Percentiles rank a stretch among this genome's conserved stretches.
phyloP scores from a whole-genome alignment of 108 stramenopile species.

The Epithemia pelagica region DNA sequence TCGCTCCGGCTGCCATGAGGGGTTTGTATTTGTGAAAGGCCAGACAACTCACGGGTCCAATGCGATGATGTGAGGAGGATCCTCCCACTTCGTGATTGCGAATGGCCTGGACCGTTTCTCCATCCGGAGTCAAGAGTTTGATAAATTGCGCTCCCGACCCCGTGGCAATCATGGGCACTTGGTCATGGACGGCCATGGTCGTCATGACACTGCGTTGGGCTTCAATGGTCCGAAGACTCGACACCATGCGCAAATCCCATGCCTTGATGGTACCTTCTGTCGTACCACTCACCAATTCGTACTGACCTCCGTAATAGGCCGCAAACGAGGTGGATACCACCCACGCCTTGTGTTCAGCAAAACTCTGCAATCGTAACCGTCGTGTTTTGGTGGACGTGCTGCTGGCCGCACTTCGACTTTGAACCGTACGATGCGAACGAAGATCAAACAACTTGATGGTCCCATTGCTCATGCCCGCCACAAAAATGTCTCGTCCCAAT shows the following conservation, averaged over 20 bases:
- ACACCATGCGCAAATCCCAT: constrained; percentile 86
- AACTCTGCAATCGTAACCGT: constrained; percentile 22
- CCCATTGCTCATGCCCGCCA: constrained; percentile 91
- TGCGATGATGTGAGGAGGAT: too few species aligned
- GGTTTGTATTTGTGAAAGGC: constrained; percentile 93
- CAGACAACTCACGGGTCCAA: constrained; percentile 88
- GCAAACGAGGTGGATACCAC: constrained; percentile 76
- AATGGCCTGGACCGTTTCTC: constrained; percentile 82
- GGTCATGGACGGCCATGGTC: constrained; percentile 82
- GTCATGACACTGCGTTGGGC: constrained; percentile 91
- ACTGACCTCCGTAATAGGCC: constrained; percentile 48
- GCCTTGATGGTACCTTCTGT: constrained; percentile 81
- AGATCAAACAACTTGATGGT: constrained; percentile 79
- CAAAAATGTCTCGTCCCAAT: constrained; percentile 61
- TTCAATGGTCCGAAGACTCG: constrained; percentile 53
- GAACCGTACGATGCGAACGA: constrained; percentile 27
- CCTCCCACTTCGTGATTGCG: too few species aligned
- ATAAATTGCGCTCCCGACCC: constrained; percentile 94
- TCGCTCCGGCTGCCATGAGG: constrained; percentile 86
- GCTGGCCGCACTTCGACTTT: constrained; percentile 11
- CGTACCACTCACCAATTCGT: constrained; percentile 80
- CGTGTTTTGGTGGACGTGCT: constrained; percentile 11
- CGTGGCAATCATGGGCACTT: constrained; percentile 83
- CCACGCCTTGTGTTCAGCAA: constrained; percentile 75
- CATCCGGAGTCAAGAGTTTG: constrained; percentile 83